These are phyloP conservation scores for Coemansia sp. DNA, from an alignment of 371 early-diverging fungal species.

Conservation along the genomic window DNA sequence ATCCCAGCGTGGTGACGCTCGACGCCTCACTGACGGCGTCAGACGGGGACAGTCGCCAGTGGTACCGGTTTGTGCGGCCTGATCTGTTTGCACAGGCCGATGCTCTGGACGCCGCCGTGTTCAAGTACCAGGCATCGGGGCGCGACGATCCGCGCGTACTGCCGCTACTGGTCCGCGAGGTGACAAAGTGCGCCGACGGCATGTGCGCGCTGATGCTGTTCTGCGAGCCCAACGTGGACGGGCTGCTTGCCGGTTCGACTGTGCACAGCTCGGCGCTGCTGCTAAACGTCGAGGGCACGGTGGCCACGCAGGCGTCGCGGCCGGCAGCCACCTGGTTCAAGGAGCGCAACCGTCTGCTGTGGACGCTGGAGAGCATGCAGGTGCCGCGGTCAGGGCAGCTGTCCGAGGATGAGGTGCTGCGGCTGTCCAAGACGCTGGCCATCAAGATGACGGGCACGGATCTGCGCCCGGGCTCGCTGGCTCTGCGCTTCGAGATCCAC, in stretches of 20 bases:
- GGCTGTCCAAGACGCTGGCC: constrained; percentile 12
- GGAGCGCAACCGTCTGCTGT: constrained; percentile 40
- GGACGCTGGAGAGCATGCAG: constrained; percentile 28
- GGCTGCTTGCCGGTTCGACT: constrained; percentile 25
- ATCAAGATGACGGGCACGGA: constrained; percentile 24
- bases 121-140: constrained; percentile 36
- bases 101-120: constrained; percentile 27
- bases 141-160: constrained; percentile 1
- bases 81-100: constrained; percentile 39
- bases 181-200: neutral
- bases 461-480: constrained; percentile 14
- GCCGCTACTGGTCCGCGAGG: constrained; percentile 13
- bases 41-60: constrained; percentile 26
- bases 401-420: neutral
- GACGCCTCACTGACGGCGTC: constrained; percentile 30
- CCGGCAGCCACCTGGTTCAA: constrained; percentile 43
- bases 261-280: constrained; percentile 23
- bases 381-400: constrained; percentile 10
- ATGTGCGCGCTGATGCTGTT: constrained; percentile 25
- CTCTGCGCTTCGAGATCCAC: constrained; percentile 27
- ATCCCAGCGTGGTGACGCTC: constrained; percentile 38
- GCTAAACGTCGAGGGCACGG: constrained; percentile 25
- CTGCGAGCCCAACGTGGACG: constrained; percentile 26
- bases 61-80: constrained; percentile 50
- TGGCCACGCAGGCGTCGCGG: constrained; percentile 32